phyloP scores from a whole-genome alignment of 106 monocot genomes.

The Dendrobium huoshanense region DNA sequence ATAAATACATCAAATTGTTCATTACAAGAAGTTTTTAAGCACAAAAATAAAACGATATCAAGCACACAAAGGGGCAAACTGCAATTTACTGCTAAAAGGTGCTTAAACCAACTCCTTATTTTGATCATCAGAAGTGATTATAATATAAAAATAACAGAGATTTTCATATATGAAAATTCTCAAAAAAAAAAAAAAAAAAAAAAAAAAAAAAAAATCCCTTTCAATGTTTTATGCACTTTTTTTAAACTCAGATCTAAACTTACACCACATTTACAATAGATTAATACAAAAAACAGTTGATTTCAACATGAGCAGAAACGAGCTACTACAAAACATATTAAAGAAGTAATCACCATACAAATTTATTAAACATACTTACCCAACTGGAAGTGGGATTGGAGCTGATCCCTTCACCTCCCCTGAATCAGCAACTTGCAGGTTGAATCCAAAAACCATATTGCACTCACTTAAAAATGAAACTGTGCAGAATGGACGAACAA shows the following conservation, averaged over 20 bases:
- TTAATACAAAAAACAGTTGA: not conserved
- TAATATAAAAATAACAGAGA: too few relatives aligned
- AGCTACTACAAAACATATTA: not conserved
- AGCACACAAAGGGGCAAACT: too few relatives aligned
- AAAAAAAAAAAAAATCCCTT: not conserved
- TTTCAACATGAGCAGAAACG: not conserved
- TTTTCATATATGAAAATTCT: too few relatives aligned
- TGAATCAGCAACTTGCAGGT: constrained; percentile 28
- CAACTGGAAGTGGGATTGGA: constrained; percentile 64
- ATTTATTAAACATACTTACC: constrained; percentile 34
- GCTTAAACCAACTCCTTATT: too few relatives aligned
- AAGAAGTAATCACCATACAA: not conserved
- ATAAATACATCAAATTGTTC: not conserved
- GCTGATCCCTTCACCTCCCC: constrained; percentile 55
- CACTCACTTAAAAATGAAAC: constrained; percentile 82
- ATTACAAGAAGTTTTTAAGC: too few relatives aligned
- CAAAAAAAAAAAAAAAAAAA: not conserved
- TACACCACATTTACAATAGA: not conserved
- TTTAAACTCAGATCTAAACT: not conserved
- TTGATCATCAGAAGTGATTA: too few relatives aligned
- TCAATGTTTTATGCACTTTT: not conserved
- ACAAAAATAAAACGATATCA: too few relatives aligned
- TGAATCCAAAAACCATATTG: constrained; percentile 64
- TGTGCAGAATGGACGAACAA: constrained; percentile 71
- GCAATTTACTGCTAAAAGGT: too few relatives aligned